A percentile compares a stretch with the other conserved stretches of the same genome.
Evolutionary conservation across 2,329 filamentous ascomycete genomes (phyloP).

Genomic region (Penicillium glabrum): DNA sequence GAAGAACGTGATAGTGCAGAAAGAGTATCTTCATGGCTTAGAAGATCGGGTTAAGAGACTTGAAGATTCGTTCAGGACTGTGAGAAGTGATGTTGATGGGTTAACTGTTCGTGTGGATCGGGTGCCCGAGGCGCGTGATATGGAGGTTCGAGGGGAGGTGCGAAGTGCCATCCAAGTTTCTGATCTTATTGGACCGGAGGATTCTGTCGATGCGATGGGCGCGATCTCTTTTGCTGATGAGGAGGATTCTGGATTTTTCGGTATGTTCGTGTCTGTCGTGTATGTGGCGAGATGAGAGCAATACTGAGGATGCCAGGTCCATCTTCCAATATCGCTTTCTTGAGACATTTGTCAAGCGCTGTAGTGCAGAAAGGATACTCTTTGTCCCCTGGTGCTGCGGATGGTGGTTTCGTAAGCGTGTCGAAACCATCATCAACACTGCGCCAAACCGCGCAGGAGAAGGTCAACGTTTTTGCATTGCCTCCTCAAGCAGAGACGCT

Average conservation of each 20-base stretch:
- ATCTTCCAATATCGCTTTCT: constrained; percentile 28
- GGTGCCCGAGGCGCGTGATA: not conserved
- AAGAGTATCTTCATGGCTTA: constrained; percentile 33
- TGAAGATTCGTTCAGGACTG: constrained; percentile 23
- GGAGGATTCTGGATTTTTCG: constrained; percentile 38
- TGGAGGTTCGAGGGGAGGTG: not conserved
- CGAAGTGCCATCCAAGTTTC: not conserved
- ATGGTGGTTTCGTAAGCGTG: constrained; percentile 21
- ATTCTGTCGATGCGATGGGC: constrained; percentile 38
- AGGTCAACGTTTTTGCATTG: constrained; percentile 14
- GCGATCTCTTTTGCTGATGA: constrained; percentile 39
- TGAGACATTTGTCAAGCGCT: constrained; percentile 20
- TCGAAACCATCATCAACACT: constrained; percentile 14
- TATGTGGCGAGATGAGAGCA: not conserved
- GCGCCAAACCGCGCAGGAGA: not conserved
- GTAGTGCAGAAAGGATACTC: constrained; percentile 15
- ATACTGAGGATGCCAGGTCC: constrained; percentile 9
- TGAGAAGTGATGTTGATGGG: constrained; percentile 9
- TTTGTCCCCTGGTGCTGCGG: constrained; percentile 2
- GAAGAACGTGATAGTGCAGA: constrained; percentile 42
- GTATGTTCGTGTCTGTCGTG: constrained; percentile 13
- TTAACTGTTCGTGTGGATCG: constrained; percentile 2
- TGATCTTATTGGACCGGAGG: constrained; percentile 18
- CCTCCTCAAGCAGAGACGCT: constrained; percentile 14
- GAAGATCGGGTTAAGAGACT: constrained; percentile 30